Conservation (phyloP, 768 basidiomycete species). For the Suillus luteus region DNA sequence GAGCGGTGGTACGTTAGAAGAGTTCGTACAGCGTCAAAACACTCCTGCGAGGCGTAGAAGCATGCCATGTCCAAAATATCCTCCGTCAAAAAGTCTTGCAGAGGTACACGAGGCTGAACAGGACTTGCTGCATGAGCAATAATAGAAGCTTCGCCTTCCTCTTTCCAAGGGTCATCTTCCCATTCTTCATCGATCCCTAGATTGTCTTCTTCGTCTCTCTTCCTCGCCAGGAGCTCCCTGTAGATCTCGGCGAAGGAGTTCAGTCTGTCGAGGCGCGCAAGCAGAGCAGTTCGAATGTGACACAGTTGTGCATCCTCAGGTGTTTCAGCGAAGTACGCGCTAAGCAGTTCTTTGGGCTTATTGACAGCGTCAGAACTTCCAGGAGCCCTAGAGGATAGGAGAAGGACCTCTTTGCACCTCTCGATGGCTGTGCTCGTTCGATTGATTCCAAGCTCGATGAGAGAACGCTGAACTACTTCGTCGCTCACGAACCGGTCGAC, state of each 20-base stretch:
- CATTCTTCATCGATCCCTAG: conserved; percentile 44
- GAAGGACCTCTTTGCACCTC: conserved; percentile 44
- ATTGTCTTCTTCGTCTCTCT: conserved; percentile 28
- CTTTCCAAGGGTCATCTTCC: conserved; percentile 67
- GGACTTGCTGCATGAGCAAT: conserved; percentile 25
- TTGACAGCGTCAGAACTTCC: conserved; percentile 21
- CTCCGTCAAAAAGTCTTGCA: conserved; percentile 64
- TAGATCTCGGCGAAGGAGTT: conserved; percentile 72
- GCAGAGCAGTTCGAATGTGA: conserved; percentile 63
- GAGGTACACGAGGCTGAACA: conserved; percentile 46
- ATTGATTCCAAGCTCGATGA: conserved; percentile 65
- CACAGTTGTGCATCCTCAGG: conserved; percentile 67
- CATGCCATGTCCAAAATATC: conserved; percentile 62
- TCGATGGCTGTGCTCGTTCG: conserved; percentile 54
- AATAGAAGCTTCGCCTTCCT: conserved; percentile 37
- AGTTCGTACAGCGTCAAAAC: conserved; percentile 57
- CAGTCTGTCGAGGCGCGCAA: conserved; percentile 66
- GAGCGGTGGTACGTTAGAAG: conserved; percentile 59
- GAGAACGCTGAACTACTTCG: conserved; percentile 50
- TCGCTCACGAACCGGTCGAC: conserved; percentile 66
- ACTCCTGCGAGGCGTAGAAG: conserved; percentile 62
- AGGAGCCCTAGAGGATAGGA: conserved; percentile 18
- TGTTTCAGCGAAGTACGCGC: conserved; percentile 56
- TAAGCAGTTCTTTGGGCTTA: conserved; percentile 32
- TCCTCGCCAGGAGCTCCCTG: conserved; percentile 38